Evolutionary conservation across 2,329 filamentous ascomycete genomes (phyloP).

Genomic region (Fusarium succisae): DNA sequence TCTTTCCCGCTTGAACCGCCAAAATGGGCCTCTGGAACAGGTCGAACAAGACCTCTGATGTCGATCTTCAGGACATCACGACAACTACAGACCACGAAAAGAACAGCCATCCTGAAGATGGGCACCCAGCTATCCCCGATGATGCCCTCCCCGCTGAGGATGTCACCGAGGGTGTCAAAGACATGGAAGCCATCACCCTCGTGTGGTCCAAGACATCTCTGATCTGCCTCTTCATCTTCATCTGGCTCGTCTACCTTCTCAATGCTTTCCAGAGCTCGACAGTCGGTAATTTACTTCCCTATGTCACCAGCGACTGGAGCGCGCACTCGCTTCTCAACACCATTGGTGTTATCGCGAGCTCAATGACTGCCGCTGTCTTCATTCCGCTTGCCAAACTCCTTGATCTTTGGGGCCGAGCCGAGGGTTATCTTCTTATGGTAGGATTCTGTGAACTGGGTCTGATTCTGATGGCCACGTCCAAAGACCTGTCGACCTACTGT

Average conservation of each 20-base stretch:
- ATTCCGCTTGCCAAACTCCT: conserved; percentile 13
- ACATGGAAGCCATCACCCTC: conserved; percentile 20
- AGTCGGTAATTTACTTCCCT: conserved; percentile 23
- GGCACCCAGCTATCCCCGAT: not conserved
- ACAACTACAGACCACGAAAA: conserved; percentile 11
- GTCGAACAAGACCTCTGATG: not conserved
- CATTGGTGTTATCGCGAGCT: conserved; percentile 4
- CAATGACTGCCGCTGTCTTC: conserved; percentile 8
- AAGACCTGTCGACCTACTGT: conserved; percentile 53
- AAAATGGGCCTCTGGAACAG: conserved; percentile 7
- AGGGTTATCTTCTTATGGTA: conserved; percentile 10
- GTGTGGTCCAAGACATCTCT: conserved; percentile 7
- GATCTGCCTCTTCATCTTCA: conserved; percentile 11
- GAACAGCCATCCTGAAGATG: conserved; percentile 11
- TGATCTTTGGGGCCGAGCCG: conserved; percentile 16
- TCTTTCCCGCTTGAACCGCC: too few species aligned
- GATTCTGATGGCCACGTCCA: conserved; percentile 69
- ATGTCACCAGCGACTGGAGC: conserved; percentile 1
- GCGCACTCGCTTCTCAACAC: conserved; percentile 11
- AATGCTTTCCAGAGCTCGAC: conserved; percentile 50
- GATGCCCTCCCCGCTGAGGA: conserved; percentile 13
- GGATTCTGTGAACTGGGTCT: conserved; percentile 54
- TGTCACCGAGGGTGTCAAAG: conserved; percentile 33
- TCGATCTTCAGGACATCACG: conserved; percentile 3
- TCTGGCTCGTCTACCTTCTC: conserved; percentile 9